phyloP scores from a whole-genome alignment of 352 stramenopile genomes.

The Globisporangium mamillatum region DNA sequence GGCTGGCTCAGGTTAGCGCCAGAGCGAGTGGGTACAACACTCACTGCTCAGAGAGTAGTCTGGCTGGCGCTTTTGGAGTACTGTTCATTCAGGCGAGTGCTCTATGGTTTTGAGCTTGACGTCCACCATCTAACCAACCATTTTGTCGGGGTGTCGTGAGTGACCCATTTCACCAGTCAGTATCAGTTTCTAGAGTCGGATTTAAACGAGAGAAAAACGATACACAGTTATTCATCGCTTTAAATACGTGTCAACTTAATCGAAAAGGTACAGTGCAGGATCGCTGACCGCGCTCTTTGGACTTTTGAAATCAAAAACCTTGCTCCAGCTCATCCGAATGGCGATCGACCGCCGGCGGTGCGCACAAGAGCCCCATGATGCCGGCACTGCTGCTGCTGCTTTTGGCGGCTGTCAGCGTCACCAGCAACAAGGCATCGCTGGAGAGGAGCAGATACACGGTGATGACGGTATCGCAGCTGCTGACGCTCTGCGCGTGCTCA shows the following conservation, averaged over 20 bases:
- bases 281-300: background rate
- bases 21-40: background rate
- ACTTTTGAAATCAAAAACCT: conserved; percentile 1
- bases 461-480: background rate
- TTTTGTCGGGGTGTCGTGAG: too few relatives aligned
- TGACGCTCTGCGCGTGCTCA: conserved; percentile 17
- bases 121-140: background rate
- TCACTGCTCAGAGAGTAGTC: background rate
- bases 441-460: background rate
- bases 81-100: too few relatives aligned
- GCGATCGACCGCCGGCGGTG: background rate
- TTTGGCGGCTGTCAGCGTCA: background rate
- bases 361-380: background rate
- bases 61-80: background rate
- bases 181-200: background rate
- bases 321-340: background rate
- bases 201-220: background rate
- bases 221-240: background rate
- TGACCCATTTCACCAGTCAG: too few relatives aligned
- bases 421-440: background rate
- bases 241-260: background rate
- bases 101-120: background rate
- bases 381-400: background rate
- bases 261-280: background rate
- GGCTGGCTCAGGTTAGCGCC: background rate